Percentiles rank a stretch among this genome's conserved stretches.
Conservation (phyloP, 2,329 filamentous ascomycete genomes). For the Sclerotiophoma versabilis region DNA sequence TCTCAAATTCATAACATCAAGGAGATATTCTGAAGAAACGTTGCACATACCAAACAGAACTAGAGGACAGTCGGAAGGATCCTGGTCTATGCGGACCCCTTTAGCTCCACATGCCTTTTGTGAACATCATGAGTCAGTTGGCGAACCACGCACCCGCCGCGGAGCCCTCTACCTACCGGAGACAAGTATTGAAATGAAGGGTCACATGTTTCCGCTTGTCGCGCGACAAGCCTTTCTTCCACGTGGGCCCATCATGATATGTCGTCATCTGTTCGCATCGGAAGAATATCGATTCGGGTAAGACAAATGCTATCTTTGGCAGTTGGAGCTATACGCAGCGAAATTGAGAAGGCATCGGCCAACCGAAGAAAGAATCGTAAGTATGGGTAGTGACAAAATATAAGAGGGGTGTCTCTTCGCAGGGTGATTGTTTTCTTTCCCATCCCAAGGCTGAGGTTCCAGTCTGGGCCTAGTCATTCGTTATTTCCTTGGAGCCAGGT, state of each 20-base stretch:
- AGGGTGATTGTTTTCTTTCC: not conserved
- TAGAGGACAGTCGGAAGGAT: no score
- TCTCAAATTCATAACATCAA: no score
- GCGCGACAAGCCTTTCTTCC: not conserved
- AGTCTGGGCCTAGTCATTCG: not conserved
- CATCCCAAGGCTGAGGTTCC: not conserved
- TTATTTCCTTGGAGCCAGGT: not conserved
- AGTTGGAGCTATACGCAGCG: not conserved
- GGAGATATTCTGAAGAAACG: no score
- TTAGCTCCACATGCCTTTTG: conserved; percentile 6
- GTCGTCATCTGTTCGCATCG: not conserved
- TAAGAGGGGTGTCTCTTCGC: not conserved
- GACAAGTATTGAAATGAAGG: not conserved
- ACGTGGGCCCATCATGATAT: not conserved
- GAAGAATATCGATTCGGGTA: not conserved
- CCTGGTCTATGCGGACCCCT: not conserved
- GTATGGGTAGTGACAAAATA: not conserved
- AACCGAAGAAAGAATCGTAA: not conserved
- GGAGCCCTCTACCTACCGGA: not conserved
- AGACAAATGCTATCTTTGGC: not conserved
- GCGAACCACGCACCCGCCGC: not conserved
- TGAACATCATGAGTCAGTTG: conserved; percentile 8
- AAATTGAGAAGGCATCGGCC: not conserved
- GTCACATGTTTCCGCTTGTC: not conserved
- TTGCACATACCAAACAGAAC: no score